Conservation (phyloP, 2,329 filamentous ascomycete genomes). For the Davidsoniella neocaledoniae region DNA sequence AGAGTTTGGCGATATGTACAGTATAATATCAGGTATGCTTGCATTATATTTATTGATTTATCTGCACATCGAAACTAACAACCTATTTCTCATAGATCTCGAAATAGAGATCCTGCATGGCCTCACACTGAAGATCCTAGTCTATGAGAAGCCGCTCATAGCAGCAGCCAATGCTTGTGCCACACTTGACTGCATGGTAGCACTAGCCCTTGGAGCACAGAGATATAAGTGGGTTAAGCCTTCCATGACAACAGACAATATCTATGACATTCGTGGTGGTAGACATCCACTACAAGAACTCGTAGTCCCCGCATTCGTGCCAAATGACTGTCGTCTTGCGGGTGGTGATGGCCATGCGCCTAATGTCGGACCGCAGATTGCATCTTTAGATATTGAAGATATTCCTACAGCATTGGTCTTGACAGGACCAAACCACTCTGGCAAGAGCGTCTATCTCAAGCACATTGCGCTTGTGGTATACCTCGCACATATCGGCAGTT, state of each 20-base stretch:
- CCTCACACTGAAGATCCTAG: slow-evolving; percentile 53
- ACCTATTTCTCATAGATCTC: slow-evolving; percentile 35
- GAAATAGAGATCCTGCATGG: slow-evolving; percentile 80
- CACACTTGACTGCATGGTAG: slow-evolving; percentile 72
- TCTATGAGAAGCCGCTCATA: slow-evolving; percentile 48
- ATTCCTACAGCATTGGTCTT: slow-evolving; percentile 48
- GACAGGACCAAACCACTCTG: slow-evolving; percentile 91
- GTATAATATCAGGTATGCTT: slow-evolving; percentile 56
- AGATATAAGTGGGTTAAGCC: slow-evolving; percentile 58
- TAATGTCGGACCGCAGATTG: not conserved
- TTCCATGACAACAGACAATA: slow-evolving; percentile 49
- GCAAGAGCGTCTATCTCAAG: slow-evolving; percentile 91
- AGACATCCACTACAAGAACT: slow-evolving; percentile 79
- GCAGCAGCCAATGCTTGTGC: slow-evolving; percentile 65
- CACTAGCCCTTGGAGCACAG: slow-evolving; percentile 59
- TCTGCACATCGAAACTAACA: not conserved
- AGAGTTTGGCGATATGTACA: slow-evolving; percentile 70
- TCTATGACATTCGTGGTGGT: slow-evolving; percentile 59
- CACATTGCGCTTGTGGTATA: slow-evolving; percentile 84
- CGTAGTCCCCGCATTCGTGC: slow-evolving; percentile 61
- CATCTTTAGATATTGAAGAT: not conserved
- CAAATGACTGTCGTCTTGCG: slow-evolving; percentile 59
- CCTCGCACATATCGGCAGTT: slow-evolving; percentile 83
- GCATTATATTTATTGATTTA: not conserved
- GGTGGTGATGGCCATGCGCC: slow-evolving; percentile 33